Conservation (phyloP, 1,284 basidiomycete species). For the Trametes versicolor region DNA sequence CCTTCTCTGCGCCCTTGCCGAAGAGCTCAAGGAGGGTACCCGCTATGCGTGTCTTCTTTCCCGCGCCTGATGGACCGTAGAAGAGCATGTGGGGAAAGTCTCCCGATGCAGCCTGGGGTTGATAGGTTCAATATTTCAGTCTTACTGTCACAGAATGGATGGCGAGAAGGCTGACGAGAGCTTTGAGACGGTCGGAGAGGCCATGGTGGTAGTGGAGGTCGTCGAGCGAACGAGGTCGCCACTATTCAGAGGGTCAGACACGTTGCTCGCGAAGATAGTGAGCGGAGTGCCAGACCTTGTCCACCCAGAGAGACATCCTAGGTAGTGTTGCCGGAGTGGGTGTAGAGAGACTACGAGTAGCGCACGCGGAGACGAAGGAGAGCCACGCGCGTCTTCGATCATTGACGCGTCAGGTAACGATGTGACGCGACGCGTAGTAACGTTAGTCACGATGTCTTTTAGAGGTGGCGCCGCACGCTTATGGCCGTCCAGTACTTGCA, state of each 20-base stretch:
- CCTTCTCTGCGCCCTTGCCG: constrained; percentile 94
- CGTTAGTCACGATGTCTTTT: no score
- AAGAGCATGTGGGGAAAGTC: constrained; percentile 99
- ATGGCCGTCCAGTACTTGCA: no score
- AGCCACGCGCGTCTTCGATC: constrained; percentile 2
- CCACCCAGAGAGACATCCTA: constrained; percentile 90
- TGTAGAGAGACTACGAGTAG: background rate
- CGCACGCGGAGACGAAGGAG: background rate
- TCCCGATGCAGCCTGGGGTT: constrained; percentile 76
- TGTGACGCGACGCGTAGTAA: constrained; percentile 21
- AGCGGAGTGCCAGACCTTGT: constrained; percentile 63
- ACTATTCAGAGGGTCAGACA: constrained; percentile 55
- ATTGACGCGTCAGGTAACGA: constrained; percentile 25
- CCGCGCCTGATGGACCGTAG: constrained; percentile 97
- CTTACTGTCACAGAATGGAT: background rate
- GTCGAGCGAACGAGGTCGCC: constrained; percentile 87
- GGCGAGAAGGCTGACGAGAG: constrained; percentile 71
- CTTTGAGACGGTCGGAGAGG: constrained; percentile 83
- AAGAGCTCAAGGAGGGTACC: constrained; percentile 91
- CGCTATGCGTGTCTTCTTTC: constrained; percentile 97
- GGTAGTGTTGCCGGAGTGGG: background rate
- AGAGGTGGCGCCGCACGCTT: no score
- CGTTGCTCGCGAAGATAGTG: no score
- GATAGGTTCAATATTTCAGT: background rate
- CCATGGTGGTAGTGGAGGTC: constrained; percentile 91